Evolutionary conservation across 441 rosid species (phyloP).

Genomic region (Adansonia rubrostipa): DNA sequence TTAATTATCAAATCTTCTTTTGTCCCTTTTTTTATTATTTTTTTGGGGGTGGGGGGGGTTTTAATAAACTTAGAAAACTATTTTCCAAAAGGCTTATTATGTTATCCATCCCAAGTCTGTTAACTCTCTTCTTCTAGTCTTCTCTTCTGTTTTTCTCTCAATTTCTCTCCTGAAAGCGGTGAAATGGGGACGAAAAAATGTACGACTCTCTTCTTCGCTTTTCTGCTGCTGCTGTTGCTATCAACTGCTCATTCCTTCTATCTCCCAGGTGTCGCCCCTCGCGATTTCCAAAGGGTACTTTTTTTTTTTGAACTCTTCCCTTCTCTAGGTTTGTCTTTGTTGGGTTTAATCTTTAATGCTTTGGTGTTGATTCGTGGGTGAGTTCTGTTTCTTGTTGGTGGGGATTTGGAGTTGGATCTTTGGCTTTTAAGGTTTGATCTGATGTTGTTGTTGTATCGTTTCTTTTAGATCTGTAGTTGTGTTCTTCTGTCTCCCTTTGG

Average conservation of each 20-base stretch:
- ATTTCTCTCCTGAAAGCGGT: conserved; percentile 25
- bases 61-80: no score
- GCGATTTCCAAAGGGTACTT: conserved; percentile 68
- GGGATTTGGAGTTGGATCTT: conserved; percentile 43
- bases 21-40: no score
- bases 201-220: conserved; percentile 39
- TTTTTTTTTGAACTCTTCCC: neutral
- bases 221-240: conserved; percentile 38
- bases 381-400: conserved; percentile 12
- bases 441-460: conserved; percentile 19
- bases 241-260: conserved; percentile 66
- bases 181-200: conserved; percentile 39
- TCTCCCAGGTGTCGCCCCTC: conserved; percentile 93
- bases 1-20: no score
- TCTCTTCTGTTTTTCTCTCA: neutral
- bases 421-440: conserved; percentile 35
- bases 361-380: conserved; percentile 21
- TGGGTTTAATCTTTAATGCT: neutral
- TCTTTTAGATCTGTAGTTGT: conserved; percentile 27
- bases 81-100: neutral
- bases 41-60: no score
- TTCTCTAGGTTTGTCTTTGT: neutral
- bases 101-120: neutral
- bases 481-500: conserved; percentile 18
- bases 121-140: neutral